Base-by-base conservation (phyloP, 345 rosid genomes). In the Eucalyptus viminalis region DNA sequence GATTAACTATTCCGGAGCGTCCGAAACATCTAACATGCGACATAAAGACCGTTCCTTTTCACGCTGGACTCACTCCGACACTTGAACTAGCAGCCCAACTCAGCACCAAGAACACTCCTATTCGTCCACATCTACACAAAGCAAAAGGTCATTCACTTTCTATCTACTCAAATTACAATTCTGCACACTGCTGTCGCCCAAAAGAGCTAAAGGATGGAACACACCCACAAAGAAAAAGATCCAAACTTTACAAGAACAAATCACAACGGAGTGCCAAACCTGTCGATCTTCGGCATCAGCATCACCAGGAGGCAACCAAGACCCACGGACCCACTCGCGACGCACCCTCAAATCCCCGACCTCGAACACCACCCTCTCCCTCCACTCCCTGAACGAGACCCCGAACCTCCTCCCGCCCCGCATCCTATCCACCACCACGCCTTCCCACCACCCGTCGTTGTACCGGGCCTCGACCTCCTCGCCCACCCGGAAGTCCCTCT, bases 401-500 rank as follows among this genome's bases (percentile, higher is more conserved):
- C 88, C 90, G 85, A 94, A 96, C 86, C 80, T 94, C 86, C 80
- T 94, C 27, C 95, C 97, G 72, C 93, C 91, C 14, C 89, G 93
- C 14, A 91, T 37, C 87, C 91, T 96, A 90, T 93, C 92, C 31
- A 96, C 94, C 24, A 97, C 94, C 31, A 47, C 90, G 15, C 99
- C 99, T 89, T 97, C 99, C 99, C 99, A 95, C 99, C 99, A 97
- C 43, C 98, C 99, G 24, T 96, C 99, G 49, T 91, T 93, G 87
- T 92, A 76, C 81, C n/a, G 94, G 1, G 98, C 98, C 44, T 97
- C 97, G 17, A 97, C 99, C 17, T 93, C 94, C 8, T 94, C 96
- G 14, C 95, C 92, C 49, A 93, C 88, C 89, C 50, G 89, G 69
- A 95, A 93, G 8, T 86, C 89, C 90, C 93, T 89, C 49, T 86